Base-by-base conservation (phyloP, 306 rosid species). In the Dalbergia cochinchinensis region DNA sequence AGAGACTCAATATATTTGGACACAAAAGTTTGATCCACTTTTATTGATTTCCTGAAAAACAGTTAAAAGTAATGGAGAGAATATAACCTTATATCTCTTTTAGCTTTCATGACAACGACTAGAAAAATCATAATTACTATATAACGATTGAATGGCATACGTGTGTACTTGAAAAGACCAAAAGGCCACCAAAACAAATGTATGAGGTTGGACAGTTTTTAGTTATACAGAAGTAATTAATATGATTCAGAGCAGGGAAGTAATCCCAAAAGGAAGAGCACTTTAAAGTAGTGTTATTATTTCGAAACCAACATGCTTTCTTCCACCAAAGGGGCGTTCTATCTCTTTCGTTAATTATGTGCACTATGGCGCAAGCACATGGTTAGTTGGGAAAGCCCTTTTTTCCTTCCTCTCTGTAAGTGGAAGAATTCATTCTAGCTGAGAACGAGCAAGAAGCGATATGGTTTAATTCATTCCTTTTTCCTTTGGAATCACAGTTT, bases 271-370 rank as follows among this genome's bases (percentile, higher is more conserved):
- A 78, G 83, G 53, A 20, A 66, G 51, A 54, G 53, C 33, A 12
- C 76, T 78, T 83, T 45, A 55, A 71, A 71, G 33, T 57, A 65
- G 65, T 63, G 44, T 57, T 63, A 69, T 51, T 82, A 13, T 7
- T 37, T 4, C 63, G 64, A 41, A 42, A 82, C 82, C 65, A 48
- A 39, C 10, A 33, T 8, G 50, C 71, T 82, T 69, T 75, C 7
- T 44, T 68, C 35, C 11, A 34, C 72, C 41, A 48, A 75, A 35
- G 54, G 42, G 50, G 44, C 55, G 13, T 53, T 20, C 33, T 33
- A 55, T 22, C 50, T 71, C 61, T 70, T 70, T 50, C 5, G 1
- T 58, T 14, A 8, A 44, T 57, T 18, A 5, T 47, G 70, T 47
- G 55, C 54, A 8, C 26, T 7, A 54, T 48, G n/a, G 22, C 45